phyloP scores from a whole-genome alignment of 805 yeast species.

The Grigorovia yakushimaensis region DNA sequence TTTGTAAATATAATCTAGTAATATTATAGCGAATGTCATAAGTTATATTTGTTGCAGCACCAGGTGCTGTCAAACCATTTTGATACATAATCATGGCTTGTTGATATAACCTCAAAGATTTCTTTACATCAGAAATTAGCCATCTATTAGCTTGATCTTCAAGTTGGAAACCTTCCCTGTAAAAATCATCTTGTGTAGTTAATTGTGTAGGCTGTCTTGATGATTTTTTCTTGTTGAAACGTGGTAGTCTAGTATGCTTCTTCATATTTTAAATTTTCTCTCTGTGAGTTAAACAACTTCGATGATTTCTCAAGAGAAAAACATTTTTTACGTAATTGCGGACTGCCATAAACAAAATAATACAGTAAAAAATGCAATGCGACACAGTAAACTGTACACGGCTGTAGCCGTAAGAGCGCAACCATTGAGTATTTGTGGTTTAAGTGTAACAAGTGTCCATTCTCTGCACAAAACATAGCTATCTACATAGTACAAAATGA shows the following conservation, averaged over 20 bases:
- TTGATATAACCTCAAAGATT: conserved; percentile 20
- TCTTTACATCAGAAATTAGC: conserved; percentile 26
- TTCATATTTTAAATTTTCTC: neutral
- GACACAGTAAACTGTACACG: no score
- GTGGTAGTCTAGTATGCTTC: neutral
- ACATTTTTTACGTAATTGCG: no score
- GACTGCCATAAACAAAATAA: no score
- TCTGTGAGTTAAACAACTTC: neutral
- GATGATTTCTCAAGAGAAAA: neutral
- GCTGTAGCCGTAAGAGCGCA: no score
- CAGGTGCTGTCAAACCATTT: conserved; percentile 25
- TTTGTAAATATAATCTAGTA: conserved; percentile 23
- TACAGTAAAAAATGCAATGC: no score
- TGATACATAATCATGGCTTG: conserved; percentile 23
- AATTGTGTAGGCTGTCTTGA: conserved; percentile 6
- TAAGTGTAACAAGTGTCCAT: no score
- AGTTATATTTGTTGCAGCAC: conserved; percentile 25
- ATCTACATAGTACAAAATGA: no score
- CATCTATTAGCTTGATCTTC: conserved; percentile 32
- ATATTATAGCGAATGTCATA: conserved; percentile 27
- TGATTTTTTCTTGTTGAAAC: conserved; percentile 5
- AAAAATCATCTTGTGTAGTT: conserved; percentile 24
- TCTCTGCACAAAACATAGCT: no score
- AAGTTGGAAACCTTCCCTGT: conserved; percentile 21
- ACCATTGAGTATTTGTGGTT: no score